phyloP scores from a whole-genome alignment of 2,329 filamentous ascomycete genomes.

The Mycosphaerella sp. region DNA sequence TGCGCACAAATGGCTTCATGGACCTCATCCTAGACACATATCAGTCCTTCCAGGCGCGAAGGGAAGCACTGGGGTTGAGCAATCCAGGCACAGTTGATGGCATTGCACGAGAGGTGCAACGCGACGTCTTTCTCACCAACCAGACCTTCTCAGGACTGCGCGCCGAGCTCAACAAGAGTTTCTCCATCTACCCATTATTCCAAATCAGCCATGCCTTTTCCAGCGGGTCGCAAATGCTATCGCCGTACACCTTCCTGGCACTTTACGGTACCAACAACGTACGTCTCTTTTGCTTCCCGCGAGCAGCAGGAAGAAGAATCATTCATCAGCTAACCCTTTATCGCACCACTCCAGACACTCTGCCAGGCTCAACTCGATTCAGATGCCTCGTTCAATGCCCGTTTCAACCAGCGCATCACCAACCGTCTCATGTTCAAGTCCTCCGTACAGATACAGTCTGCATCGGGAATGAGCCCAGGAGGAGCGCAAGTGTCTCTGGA shows the following conservation, averaged over 20 bases:
- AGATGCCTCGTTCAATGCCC: conserved; percentile 75
- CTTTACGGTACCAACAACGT: conserved; percentile 93
- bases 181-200: conserved; percentile 89
- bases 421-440: conserved; percentile 76
- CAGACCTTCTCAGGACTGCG: conserved; percentile 94
- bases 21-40: conserved; percentile 56
- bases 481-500: conserved; percentile 91
- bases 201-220: conserved; percentile 96
- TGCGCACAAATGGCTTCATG: conserved; percentile 27
- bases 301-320: neutral
- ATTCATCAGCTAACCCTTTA: conserved; percentile 16
- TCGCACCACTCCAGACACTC: conserved; percentile 59
- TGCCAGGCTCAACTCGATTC: conserved; percentile 94
- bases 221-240: conserved; percentile 80
- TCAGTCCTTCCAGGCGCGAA: conserved; percentile 73
- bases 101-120: conserved; percentile 84
- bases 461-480: conserved; percentile 47
- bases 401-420: conserved; percentile 90
- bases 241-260: conserved; percentile 90
- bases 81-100: conserved; percentile 92
- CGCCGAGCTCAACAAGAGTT: conserved; percentile 93
- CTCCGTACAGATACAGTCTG: conserved; percentile 72
- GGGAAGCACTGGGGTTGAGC: conserved; percentile 77
- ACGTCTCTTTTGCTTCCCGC: conserved; percentile 4
- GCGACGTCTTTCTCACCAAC: conserved; percentile 93